Evolutionary conservation across 768 basidiomycete genomes (phyloP).

Genomic region (Lactarius pseudohatsudake): DNA sequence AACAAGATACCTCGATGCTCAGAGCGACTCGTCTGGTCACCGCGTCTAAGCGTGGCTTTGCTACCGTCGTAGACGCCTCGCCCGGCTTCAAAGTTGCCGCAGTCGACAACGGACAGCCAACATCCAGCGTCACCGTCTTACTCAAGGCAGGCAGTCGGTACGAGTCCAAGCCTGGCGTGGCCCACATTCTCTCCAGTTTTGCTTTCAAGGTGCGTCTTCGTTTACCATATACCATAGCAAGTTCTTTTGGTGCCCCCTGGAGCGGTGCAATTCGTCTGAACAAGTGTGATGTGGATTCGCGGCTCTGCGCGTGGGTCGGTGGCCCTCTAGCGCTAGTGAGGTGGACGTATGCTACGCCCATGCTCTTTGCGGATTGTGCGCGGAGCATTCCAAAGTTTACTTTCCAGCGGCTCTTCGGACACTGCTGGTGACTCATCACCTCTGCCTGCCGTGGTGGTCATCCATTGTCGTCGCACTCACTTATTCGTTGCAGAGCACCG

Average conservation of each 20-base stretch:
- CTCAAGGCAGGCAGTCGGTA: constrained; percentile 92
- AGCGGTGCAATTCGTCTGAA: background rate
- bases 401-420: background rate
- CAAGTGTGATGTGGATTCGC: background rate
- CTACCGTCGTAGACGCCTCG: constrained; percentile 75
- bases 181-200: constrained; percentile 96
- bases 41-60: constrained; percentile 57
- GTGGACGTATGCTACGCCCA: background rate
- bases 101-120: constrained; percentile 79
- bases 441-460: background rate
- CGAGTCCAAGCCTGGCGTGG: constrained; percentile 85
- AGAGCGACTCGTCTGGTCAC: constrained; percentile 27
- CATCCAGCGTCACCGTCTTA: constrained; percentile 82
- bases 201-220: constrained; percentile 84
- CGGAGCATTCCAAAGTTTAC: background rate
- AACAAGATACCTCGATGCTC: constrained; percentile 16
- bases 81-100: constrained; percentile 82
- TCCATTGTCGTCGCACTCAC: background rate
- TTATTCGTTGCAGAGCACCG: constrained; percentile 64
- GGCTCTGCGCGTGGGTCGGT: background rate
- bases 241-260: background rate
- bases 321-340: constrained; percentile 1
- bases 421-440: background rate
- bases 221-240: background rate
- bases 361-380: background rate